A percentile compares a stretch with the other conserved stretches of the same genome.
Conservation (phyloP, 805 yeast genomes). For the Wickerhamomyces pijperi region DNA sequence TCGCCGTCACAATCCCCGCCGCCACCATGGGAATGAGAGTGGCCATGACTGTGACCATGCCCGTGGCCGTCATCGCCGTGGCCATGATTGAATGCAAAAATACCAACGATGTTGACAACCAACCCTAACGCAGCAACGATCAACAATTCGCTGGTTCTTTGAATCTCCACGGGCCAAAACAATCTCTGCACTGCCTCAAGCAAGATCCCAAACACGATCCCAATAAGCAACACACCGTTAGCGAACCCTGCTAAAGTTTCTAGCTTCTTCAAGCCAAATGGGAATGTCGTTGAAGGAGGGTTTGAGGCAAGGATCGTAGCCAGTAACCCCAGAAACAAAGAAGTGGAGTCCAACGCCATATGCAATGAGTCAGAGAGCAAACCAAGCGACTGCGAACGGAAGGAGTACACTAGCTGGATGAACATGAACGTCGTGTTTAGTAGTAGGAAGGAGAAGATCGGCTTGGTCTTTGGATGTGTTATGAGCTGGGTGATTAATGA, state of each 20-base stretch:
- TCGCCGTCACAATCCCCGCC: constrained; percentile 14
- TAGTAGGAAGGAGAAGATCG: constrained; percentile 78
- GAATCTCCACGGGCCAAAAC: constrained; percentile 63
- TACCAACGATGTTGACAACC: constrained; percentile 82
- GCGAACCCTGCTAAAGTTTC: constrained; percentile 94
- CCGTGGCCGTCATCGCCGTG: constrained; percentile 31
- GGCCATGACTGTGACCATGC: constrained; percentile 35
- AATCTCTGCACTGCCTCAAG: constrained; percentile 81
- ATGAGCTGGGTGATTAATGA: constrained; percentile 13
- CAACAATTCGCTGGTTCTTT: constrained; percentile 72
- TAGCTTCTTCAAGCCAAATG: constrained; percentile 76
- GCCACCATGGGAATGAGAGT: constrained; percentile 21
- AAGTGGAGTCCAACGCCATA: constrained; percentile 92
- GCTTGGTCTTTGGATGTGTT: constrained; percentile 58
- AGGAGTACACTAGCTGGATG: constrained; percentile 82
- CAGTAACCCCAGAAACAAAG: constrained; percentile 76
- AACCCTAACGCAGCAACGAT: constrained; percentile 80
- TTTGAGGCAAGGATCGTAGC: constrained; percentile 63
- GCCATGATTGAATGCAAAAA: constrained; percentile 89
- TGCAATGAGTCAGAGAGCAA: constrained; percentile 87
- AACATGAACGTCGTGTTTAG: constrained; percentile 90
- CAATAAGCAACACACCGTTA: constrained; percentile 79
- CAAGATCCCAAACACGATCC: constrained; percentile 80
- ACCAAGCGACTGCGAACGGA: constrained; percentile 87
- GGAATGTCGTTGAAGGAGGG: constrained; percentile 59